Evolutionary conservation across 495 filamentous ascomycete genomes (phyloP).

Genomic region (Penicillium bialowiezense): DNA sequence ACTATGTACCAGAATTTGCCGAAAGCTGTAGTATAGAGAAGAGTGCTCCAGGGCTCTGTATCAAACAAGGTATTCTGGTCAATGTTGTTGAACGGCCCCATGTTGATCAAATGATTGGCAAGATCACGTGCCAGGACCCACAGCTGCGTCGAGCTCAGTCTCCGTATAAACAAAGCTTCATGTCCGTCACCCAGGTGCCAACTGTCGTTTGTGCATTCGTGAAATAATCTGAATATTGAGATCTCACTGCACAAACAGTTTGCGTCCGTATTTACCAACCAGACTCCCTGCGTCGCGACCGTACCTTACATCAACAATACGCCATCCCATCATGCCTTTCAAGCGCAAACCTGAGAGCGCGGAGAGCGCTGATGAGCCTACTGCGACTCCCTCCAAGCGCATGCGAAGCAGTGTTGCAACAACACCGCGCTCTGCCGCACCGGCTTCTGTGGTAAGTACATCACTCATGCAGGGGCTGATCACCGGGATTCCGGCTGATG

Average conservation of each 20-base stretch:
- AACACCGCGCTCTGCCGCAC: neutral
- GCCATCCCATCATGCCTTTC: constrained; percentile 18
- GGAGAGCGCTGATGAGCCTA: constrained; percentile 15
- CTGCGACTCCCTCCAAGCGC: constrained; percentile 23
- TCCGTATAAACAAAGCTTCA: constrained; percentile 10
- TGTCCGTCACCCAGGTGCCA: neutral
- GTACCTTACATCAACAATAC: neutral
- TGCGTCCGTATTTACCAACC: neutral
- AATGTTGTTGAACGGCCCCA: too few relatives aligned
- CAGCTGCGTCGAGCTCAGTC: constrained; percentile 10
- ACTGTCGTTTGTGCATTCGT: neutral
- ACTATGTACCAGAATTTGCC: too few relatives aligned
- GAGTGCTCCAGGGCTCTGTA: too few relatives aligned
- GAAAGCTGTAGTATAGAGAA: too few relatives aligned
- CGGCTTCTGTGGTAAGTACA: constrained; percentile 12
- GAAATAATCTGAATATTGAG: neutral
- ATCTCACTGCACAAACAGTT: neutral
- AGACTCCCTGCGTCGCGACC: neutral
- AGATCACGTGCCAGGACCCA: constrained; percentile 13
- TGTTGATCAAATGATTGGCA: too few relatives aligned
- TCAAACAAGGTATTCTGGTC: too few relatives aligned
- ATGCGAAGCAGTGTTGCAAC: constrained; percentile 8
- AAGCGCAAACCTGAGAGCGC: constrained; percentile 29
- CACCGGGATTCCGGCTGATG: neutral
- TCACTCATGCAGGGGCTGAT: constrained; percentile 8